A percentile compares a stretch with the other conserved stretches of the same genome.
These are phyloP conservation scores for Mentha longifolia DNA, from an alignment of 257 asterid genomes.

Conservation along the genomic window DNA sequence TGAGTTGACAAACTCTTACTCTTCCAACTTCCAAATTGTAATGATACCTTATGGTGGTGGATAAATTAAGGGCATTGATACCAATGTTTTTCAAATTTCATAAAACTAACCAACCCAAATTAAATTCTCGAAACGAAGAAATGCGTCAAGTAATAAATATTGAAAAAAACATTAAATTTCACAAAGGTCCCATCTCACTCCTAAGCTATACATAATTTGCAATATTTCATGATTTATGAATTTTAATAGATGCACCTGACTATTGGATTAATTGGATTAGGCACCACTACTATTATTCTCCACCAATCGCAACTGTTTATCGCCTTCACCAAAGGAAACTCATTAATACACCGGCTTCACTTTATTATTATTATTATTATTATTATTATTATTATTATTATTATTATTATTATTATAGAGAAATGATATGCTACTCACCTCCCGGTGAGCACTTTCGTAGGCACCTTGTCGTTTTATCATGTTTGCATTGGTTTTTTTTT, in stretches of 20 bases:
- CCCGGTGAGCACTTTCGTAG: too few relatives aligned
- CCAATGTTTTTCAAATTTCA: conserved; percentile 15
- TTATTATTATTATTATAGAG: too few relatives aligned
- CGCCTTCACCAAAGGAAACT: conserved; percentile 26
- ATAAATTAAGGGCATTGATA: conserved; percentile 30
- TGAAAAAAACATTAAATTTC: background rate
- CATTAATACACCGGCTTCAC: conserved; percentile 17
- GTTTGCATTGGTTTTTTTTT: too few relatives aligned
- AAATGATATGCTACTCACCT: too few relatives aligned
- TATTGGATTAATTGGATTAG: conserved; percentile 7
- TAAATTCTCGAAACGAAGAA: background rate
- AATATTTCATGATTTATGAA: too few relatives aligned
- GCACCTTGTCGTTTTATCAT: too few relatives aligned
- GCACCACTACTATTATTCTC: conserved; percentile 27
- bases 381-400: too few relatives aligned
- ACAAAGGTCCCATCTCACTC: conserved; percentile 19
- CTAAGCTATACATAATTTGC: background rate
- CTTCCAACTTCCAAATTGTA: conserved; percentile 12
- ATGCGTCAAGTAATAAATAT: background rate
- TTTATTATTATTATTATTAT: background rate
- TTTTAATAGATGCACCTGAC: conserved; percentile 16
- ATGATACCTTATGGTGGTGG: background rate
- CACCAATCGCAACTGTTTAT: conserved; percentile 38
- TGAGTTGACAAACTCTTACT: conserved; percentile 14
- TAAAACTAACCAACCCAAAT: conserved; percentile 23